Evolutionary conservation across 495 filamentous ascomycete species (phyloP), one percentile per base, ranked within the genome.

Genomic region (Penicillium crystallinum): DNA sequence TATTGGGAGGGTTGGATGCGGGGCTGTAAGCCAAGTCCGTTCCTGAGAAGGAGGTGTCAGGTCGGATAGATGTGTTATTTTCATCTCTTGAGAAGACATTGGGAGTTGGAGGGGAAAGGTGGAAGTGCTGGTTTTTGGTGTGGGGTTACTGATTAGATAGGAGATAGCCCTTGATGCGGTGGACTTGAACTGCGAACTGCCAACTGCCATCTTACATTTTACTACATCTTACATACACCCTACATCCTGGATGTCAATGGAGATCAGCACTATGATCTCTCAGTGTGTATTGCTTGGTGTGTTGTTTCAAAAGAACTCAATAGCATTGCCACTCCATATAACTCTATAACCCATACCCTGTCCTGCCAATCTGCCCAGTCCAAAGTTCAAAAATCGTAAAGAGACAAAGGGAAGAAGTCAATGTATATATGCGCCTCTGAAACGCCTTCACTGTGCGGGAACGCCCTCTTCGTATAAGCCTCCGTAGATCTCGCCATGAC

Each of bases 1-100:
- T 50, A 98, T 75, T 1, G 93, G 93, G 23, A 92, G 84, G 21
- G 81, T 83, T 1, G 92, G 92, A 71, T 98, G 95, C 0, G 90
- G 87, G 33, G 86, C 74, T 36, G 89, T 85, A 35, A 82, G 78
- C 93, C 93, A 98, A 47, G 89, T 82, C 54, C 93, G 88, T 58
- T 89, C 79, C 40, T 72, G 76, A 54, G 82, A 84, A n/a, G 91
- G 78, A 45, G 84, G 81, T 14, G 69, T 75, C 3, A 77, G 58
- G 51, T 73, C 67, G 12, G 72, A 69, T 18, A 75, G 55, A 22
- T 63, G 58, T 23, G 59, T 62, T 41, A 58, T 43, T 42, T 30
- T 35, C 21, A 38, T 17, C 2, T 37, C 37, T 4, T n/a, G 44
- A 14, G 34, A 36, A 34, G 34, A 36, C 34, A 37, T 48, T 46